Evolutionary conservation across 768 basidiomycete species (phyloP), one percentile per base, ranked within the genome.

Genomic region (Austroboletus festivus): DNA sequence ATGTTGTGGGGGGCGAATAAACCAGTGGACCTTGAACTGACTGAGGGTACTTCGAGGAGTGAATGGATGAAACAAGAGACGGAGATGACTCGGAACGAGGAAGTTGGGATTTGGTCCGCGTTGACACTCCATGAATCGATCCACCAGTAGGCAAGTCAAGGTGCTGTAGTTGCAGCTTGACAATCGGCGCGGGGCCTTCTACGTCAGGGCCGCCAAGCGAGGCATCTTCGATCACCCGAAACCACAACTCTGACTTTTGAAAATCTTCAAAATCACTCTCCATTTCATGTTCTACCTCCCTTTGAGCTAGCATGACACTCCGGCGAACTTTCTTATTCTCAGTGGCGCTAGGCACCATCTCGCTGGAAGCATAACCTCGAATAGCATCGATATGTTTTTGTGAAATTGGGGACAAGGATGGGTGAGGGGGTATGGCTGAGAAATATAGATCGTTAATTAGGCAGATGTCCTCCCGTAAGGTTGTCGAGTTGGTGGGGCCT

Each of bases 371-470:
- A 54, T 90, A 93, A 11, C 72, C 68, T 9, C 79, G 82, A 37
- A 98, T 89, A 21, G 71, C 70, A 44, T 83, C 78, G 22, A 89
- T 69, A 55, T 93, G 76, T 59, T 85, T 86, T 64, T 76, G 75
- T 0, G 85, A 80, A 42, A 94, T 83, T 12, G 77, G 75, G 33
- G 79, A 71, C 23, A 88, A 73, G 1, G 79, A 76, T 7, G 79
- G 75, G 53, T 83, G 81, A 4, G 78, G 74, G 6, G 77, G 77
- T 3, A 73, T 71, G 31, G 72, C 71, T 13, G 84, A 77, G 63
- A 95, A 95, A 68, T 96, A 97, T 5, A 88, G 77, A 50, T 93
- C 83, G 57, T 93, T 80, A 33, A 98, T 85, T 78, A 96, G 85
- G 33, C 82, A 75, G 35, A 96, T 86, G 56, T 99, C 96, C 54